Evolutionary conservation across 2,329 filamentous ascomycete species (phyloP), one percentile per base, ranked within the genome.

Genomic region (Zymoseptoria passerinii): DNA sequence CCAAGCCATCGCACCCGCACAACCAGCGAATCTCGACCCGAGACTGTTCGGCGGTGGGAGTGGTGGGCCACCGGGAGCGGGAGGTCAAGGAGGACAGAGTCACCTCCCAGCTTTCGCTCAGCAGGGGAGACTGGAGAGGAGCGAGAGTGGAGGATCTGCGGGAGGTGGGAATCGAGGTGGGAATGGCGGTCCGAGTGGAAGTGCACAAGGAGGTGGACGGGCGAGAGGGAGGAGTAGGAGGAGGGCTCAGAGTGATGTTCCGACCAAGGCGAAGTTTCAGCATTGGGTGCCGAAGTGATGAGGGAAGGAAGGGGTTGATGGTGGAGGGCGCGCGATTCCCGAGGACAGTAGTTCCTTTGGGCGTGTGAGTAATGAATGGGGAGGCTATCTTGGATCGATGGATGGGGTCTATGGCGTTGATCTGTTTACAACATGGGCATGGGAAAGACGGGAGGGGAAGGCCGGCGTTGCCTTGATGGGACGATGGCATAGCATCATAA

Each of bases 61-160:
- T 13, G 27, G 57, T 18, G 61, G 55, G 20, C 56, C 63, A 20
- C 44, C 59, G 4, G 56, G 28, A 1, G 8, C 8, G 6, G 16
- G 50, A 29, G 50, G 23, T 3, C 13, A 3, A 23, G 50, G 23
- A 16, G 50, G 59, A 35, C 50, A 29, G 3, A 60, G 55, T 50
- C 66, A 62, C 28, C 53, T 60, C 16, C 68, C 68, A 8, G 68
- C 67, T 18, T 70, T 70, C 58, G 68, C 67, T 10, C 68, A 70
- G 56, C 67, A 67, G 61, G 58, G 57, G 20, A 28, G 63, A 18
- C 53, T 44, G 35, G 35, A 44, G 35, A 60, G 40, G 29, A 55
- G 28, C 40, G 55, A 16, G 53, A 53, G 52, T 48, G 20, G 28
- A 20, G 40, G 10, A 27, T 23, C 28, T 18, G 28, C 40, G 3